These are phyloP conservation scores for Microsporum audouinii DNA, from an alignment of 2,329 filamentous ascomycete genomes.

Conservation along the genomic window DNA sequence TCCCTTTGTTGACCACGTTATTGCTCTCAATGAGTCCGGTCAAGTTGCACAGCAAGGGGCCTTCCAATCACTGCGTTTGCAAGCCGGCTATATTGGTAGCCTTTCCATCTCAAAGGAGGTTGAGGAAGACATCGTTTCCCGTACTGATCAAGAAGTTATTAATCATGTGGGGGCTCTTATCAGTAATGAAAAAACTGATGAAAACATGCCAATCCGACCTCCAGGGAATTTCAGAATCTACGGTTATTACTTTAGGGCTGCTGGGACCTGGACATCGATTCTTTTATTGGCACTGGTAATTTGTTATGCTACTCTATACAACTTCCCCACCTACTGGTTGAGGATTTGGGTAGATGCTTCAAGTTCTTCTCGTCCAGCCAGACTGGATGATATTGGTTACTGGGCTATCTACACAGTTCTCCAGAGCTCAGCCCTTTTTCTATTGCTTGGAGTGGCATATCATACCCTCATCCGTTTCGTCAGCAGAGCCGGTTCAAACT, in stretches of 20 bases:
- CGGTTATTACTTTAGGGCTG: not conserved
- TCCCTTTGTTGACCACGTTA: not conserved
- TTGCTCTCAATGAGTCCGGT: not conserved
- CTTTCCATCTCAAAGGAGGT: not conserved
- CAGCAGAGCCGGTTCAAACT: slow-evolving; percentile 16
- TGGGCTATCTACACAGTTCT: slow-evolving; percentile 20
- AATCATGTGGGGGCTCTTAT: not conserved
- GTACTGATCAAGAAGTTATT: not conserved
- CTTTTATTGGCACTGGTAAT: not conserved
- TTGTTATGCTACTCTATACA: not conserved
- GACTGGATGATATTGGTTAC: slow-evolving; percentile 1
- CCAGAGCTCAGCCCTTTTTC: slow-evolving; percentile 18
- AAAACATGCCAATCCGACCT: not conserved
- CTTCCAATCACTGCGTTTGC: not conserved
- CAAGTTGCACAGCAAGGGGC: not conserved
- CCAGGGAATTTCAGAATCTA: not conserved
- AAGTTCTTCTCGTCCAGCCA: not conserved
- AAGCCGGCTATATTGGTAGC: not conserved
- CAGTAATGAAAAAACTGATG: not conserved
- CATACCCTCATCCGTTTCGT: slow-evolving; percentile 16
- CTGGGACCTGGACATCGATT: not conserved
- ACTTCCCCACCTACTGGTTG: not conserved
- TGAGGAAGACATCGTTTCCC: not conserved
- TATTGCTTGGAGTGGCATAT: slow-evolving; percentile 15
- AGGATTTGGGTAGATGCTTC: not conserved